These are phyloP conservation scores for Macrophomina tecta DNA, from an alignment of 2,329 filamentous ascomycete genomes.

Conservation along the genomic window DNA sequence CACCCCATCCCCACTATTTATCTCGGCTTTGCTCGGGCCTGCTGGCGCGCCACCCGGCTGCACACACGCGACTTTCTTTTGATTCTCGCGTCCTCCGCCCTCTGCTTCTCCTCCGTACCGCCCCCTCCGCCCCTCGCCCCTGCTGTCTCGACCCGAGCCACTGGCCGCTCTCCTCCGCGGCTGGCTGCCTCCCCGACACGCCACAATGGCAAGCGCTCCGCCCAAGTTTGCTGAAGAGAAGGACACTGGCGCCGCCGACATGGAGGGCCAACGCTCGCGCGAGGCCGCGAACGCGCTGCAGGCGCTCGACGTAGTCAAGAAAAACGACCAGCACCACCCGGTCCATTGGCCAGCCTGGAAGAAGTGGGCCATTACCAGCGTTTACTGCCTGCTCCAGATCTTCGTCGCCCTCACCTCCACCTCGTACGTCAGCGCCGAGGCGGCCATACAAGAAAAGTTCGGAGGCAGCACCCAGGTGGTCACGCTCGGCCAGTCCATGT, in stretches of 20 bases:
- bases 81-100: background rate
- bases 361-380: constrained; percentile 26
- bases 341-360: constrained; percentile 24
- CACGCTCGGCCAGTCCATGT: constrained; percentile 27
- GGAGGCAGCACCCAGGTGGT: constrained; percentile 27
- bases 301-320: constrained; percentile 25
- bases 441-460: constrained; percentile 25
- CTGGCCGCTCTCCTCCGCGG: background rate
- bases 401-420: constrained; percentile 27
- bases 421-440: constrained; percentile 24
- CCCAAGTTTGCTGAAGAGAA: constrained; percentile 21
- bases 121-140: background rate
- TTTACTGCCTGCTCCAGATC: constrained; percentile 28
- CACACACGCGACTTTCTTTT: constrained; percentile 11
- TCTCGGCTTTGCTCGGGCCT: constrained; percentile 24
- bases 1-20: constrained; percentile 28
- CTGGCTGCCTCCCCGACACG: background rate
- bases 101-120: background rate
- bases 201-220: constrained; percentile 9
- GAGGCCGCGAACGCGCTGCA: constrained; percentile 16
- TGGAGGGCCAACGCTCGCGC: constrained; percentile 10
- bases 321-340: constrained; percentile 28
- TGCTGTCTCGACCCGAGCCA: background rate
- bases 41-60: background rate
- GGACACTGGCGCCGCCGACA: constrained; percentile 4